Base-by-base conservation (phyloP, 2,329 filamentous ascomycete genomes). In the Alternaria infectoria region DNA sequence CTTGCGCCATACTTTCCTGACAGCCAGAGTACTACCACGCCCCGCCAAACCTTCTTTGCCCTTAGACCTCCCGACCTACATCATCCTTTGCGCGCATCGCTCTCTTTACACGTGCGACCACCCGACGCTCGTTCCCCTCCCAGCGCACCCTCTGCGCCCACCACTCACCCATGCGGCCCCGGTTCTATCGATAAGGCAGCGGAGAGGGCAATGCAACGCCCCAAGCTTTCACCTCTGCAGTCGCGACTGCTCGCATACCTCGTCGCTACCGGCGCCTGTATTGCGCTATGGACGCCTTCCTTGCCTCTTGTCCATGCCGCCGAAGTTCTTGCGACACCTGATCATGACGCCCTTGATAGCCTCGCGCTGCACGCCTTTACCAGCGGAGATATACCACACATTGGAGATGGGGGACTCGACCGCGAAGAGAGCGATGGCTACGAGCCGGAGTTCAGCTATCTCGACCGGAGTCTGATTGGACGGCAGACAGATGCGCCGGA, bases 221-320 rank as follows among this genome's bases (percentile, higher is more conserved):
- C 79, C 30, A 82, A 89, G 80, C 85, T 90, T 79, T 89, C 86
- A 77, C 88, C 87, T 73, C 83, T 92, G 70, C 91, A 92, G 83
- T 90, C 89, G 81, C 90, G 91, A 76, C 87, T 93, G 74, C 87
- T 87, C 75, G 88, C 89, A 72, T 91, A 90, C 61, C 77, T 91
- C 57, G 83, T 86, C 72, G 87, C 89, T 57, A 87, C 88, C 30
- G 80, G 87, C 28, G 75, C 91, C 54, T 78, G 92, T 30, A 71
- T 90, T 32, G 73, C 88, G 43, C 77, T 93, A 45, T 91, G 89
- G 75, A 81, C 91, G 61, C 79, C 87, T 25, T 83, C 85, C 47
- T 86, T 87, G 1, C 83, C 62, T 17, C 66, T 74, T 67, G 90
- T 88, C 49, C 85, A 90, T 69, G 91, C 91, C 10, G 82, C 85